Evolutionary conservation across 371 early-diverging fungal genomes (phyloP).

Genomic region (Smittium culicis): DNA sequence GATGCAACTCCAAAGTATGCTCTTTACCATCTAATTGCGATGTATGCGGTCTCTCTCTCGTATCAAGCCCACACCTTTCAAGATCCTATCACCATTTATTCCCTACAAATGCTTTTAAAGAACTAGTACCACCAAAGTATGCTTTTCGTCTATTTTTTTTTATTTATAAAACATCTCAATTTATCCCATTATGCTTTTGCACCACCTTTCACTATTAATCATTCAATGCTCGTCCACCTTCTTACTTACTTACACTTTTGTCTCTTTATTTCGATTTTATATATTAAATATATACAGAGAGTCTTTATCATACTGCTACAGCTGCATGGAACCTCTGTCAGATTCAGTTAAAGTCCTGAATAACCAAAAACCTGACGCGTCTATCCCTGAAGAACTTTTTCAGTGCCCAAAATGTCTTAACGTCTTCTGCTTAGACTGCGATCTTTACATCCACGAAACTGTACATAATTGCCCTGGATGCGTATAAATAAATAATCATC

Average conservation of each 20-base stretch:
- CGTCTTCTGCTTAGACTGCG: constrained; percentile 86
- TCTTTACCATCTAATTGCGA: constrained; percentile 86
- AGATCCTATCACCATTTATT: constrained; percentile 92
- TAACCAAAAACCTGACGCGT: too few relatives aligned
- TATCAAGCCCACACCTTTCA: constrained; percentile 83
- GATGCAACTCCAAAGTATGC: constrained; percentile 71
- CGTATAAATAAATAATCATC: too few relatives aligned
- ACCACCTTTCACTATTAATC: too few relatives aligned
- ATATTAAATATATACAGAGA: too few relatives aligned
- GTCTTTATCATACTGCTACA: too few relatives aligned
- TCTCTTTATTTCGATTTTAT: too few relatives aligned
- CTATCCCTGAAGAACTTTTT: constrained; percentile 35
- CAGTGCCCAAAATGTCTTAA: constrained; percentile 63
- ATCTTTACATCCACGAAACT: constrained; percentile 82
- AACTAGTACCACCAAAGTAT: constrained; percentile 6
- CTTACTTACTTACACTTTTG: too few relatives aligned
- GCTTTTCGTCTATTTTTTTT: constrained; percentile 6
- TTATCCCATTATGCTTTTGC: too few relatives aligned
- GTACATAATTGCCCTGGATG: constrained; percentile 90
- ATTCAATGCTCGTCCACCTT: too few relatives aligned
- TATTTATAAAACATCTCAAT: too few relatives aligned
- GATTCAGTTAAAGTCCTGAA: too few relatives aligned
- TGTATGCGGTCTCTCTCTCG: constrained; percentile 78
- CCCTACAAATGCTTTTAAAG: constrained; percentile 36
- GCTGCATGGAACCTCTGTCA: too few relatives aligned